Base-by-base conservation (phyloP, 805 yeast species). In the Spathaspora arborariae region DNA sequence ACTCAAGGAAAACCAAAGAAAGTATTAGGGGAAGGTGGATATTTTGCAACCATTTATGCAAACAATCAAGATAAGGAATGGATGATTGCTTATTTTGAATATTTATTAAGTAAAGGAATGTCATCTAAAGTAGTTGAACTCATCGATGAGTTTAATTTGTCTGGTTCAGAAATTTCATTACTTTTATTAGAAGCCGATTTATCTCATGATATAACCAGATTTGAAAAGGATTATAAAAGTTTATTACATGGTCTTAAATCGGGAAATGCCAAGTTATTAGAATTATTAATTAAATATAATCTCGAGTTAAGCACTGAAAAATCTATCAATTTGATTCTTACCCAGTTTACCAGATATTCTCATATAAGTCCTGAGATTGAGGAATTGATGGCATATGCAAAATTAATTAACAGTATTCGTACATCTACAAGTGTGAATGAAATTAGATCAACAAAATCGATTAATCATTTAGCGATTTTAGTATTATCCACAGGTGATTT, bases 271-370 rank as follows among this genome's bases (percentile, higher is more conserved):
- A 50, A 50, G 19, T 52, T 65, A n/a, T 46, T 53, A 20, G 53
- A 46, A 18, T 50, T 65, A n/a, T 53, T 65, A 22, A 51, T 63
- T 27, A 52, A 54, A 13, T 65, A 62, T 48, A 62, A 63, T 48
- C 50, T 55, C 24, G 40, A 48, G 22, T 19, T 46, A 41, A 60
- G 67, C 19, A 41, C 56, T 10, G 40, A 41, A 13, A 27, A 20
- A 13, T 11, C 39, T 9, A 45, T 41, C 30, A 52, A 56, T 10
- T 22, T 54, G 18, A 56, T 63, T 2, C 30, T 56, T 20, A 26
- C 50, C 18, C 55, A 58, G 26, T 63, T 62, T 42, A 51, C 46
- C 2, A 34, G 44, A 1, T 43, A 56, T 30, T 42, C 50, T 5
- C 44, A 45, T 2, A 45, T 51, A 5, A 56, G 62, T 1, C 41